phyloP scores from a whole-genome alignment of 2,329 filamentous ascomycete species.

The Calonectria henricotiae region DNA sequence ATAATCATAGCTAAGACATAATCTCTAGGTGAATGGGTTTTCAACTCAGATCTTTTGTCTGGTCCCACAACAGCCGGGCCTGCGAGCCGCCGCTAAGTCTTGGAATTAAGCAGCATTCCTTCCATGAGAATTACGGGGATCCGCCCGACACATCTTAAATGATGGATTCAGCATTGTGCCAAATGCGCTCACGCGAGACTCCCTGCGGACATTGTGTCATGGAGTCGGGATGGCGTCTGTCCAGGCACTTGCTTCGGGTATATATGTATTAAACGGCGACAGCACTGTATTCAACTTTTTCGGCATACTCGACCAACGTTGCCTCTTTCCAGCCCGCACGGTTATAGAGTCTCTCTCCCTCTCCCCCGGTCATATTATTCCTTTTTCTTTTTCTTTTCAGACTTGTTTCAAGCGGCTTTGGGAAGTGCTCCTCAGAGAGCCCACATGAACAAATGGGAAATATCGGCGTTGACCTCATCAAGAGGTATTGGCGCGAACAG shows the following conservation, averaged over 20 bases:
- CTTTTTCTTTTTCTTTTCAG: conserved; percentile 38
- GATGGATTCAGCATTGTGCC: neutral
- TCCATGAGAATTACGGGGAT: neutral
- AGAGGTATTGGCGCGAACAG: conserved; percentile 46
- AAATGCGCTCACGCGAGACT: neutral
- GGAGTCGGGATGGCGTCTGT: conserved; percentile 27
- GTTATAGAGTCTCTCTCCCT: conserved; percentile 16
- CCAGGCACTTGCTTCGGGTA: conserved; percentile 31
- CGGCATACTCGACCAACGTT: conserved; percentile 21
- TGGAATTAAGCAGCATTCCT: conserved; percentile 7
- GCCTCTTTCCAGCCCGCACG: conserved; percentile 18
- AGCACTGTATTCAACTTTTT: conserved; percentile 24
- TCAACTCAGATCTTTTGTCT: conserved; percentile 58
- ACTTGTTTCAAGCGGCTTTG: conserved; percentile 38
- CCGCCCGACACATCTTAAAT: neutral
- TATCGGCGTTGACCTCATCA: conserved; percentile 44
- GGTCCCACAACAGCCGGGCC: conserved; percentile 45
- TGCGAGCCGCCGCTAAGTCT: conserved; percentile 45
- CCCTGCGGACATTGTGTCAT: conserved; percentile 26
- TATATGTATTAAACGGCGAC: conserved; percentile 34
- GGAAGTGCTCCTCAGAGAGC: conserved; percentile 40
- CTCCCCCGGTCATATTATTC: conserved; percentile 37
- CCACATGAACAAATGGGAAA: conserved; percentile 39
- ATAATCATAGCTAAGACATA: conserved; percentile 48
- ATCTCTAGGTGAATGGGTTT: conserved; percentile 64